Conservation (phyloP, 2,329 filamentous ascomycete species). For the Chaetomiaceae sp. region DNA sequence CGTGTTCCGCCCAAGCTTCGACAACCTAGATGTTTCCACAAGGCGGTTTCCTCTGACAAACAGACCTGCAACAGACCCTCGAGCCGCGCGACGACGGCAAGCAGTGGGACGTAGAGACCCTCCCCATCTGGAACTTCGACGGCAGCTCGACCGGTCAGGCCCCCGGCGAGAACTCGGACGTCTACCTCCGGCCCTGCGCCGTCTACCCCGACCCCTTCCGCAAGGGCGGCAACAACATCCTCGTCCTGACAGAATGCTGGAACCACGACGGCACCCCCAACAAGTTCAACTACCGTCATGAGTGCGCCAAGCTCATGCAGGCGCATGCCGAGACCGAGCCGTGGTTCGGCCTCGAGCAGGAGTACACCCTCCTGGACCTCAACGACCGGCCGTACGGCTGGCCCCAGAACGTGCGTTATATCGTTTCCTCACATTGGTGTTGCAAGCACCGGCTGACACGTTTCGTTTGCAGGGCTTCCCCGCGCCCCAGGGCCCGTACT, state of each 20-base stretch:
- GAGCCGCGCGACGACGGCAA: conserved; percentile 13
- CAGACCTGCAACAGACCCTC: conserved; percentile 47
- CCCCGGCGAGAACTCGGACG: conserved; percentile 90
- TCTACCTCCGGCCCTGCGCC: conserved; percentile 79
- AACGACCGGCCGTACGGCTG: conserved; percentile 89
- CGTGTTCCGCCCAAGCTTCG: conserved; percentile 44
- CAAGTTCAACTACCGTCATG: conserved; percentile 97
- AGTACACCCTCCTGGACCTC: conserved; percentile 88
- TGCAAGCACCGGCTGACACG: neutral
- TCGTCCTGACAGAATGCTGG: conserved; percentile 76
- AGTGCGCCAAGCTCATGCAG: conserved; percentile 85
- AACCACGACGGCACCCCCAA: conserved; percentile 79
- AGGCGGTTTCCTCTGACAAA: too few species aligned
- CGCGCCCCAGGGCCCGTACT: conserved; percentile 81
- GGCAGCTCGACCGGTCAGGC: conserved; percentile 91
- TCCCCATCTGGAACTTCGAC: conserved; percentile 32
- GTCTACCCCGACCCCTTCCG: conserved; percentile 72
- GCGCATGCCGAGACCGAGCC: conserved; percentile 74
- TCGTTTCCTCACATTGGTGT: too few species aligned
- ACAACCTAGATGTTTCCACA: too few species aligned
- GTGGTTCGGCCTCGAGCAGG: conserved; percentile 92
- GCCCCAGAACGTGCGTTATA: conserved; percentile 55
- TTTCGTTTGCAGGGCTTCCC: conserved; percentile 47
- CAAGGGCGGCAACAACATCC: conserved; percentile 44
- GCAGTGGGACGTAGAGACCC: conserved; percentile 13